These are phyloP conservation scores for Cystobasidiaceae sp. DNA, from an alignment of 1,284 basidiomycete genomes.

Conservation along the genomic window DNA sequence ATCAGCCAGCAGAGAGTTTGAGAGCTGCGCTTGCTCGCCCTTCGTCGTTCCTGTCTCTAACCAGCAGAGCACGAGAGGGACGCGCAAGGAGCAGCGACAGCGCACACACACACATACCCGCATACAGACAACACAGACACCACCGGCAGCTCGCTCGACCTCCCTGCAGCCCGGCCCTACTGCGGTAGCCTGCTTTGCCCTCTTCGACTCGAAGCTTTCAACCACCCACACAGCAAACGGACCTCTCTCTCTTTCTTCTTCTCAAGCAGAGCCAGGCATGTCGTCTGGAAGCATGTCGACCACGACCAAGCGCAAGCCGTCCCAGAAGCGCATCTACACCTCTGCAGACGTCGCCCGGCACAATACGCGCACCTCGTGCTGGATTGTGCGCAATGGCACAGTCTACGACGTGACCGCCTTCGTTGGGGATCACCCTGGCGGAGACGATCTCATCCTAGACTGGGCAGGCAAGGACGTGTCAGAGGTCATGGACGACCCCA, in stretches of 20 bases:
- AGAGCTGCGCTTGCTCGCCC: no score
- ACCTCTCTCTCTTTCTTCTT: background rate
- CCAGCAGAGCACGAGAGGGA: background rate
- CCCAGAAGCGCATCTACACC: conserved; percentile 55
- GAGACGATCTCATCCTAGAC: conserved; percentile 71
- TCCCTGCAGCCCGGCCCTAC: background rate
- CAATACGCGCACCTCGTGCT: conserved; percentile 58
- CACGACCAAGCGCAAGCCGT: conserved; percentile 26
- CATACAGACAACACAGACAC: background rate
- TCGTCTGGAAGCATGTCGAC: conserved; percentile 26
- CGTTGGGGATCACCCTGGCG: conserved; percentile 74
- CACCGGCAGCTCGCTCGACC: background rate
- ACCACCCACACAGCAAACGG: background rate
- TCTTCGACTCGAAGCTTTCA: background rate
- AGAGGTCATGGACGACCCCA: conserved; percentile 70
- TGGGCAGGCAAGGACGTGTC: conserved; percentile 63
- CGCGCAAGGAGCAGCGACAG: background rate
- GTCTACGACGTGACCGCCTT: conserved; percentile 69
- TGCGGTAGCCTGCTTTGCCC: background rate
- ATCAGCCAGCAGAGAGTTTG: background rate
- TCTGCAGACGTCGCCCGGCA: conserved; percentile 64
- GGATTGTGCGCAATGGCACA: conserved; percentile 65
- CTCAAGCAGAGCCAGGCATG: background rate
- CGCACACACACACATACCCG: background rate
- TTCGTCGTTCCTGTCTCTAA: no score